phyloP scores from a whole-genome alignment of 2,329 filamentous ascomycete genomes.

The Sarocladium brachiariae region DNA sequence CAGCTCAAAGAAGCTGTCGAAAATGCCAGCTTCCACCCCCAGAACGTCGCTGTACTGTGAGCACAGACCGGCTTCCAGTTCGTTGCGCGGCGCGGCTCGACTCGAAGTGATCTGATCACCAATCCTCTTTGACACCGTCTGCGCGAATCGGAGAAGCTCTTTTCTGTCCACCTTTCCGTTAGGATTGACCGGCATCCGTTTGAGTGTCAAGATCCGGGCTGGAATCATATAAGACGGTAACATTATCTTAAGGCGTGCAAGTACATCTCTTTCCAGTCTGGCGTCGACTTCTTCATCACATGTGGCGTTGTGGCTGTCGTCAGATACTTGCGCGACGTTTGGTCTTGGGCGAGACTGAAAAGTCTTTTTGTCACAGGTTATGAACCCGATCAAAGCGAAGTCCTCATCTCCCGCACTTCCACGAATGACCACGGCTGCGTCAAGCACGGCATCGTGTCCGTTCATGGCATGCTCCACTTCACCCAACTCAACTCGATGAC shows the following conservation, averaged over 20 bases:
- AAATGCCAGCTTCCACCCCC: conserved; percentile 1
- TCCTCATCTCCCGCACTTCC: conserved; percentile 9
- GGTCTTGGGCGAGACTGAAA: no score
- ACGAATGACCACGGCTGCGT: conserved; percentile 15
- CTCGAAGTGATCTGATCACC: neutral
- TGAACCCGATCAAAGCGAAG: conserved; percentile 12
- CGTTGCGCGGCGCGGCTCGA: conserved; percentile 8
- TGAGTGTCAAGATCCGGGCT: conserved; percentile 15
- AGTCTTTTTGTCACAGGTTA: neutral
- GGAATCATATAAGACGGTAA: conserved; percentile 23
- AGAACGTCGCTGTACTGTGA: conserved; percentile 5
- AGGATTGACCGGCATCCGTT: conserved; percentile 19
- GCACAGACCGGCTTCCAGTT: conserved; percentile 7
- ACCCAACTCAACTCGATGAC: conserved; percentile 22
- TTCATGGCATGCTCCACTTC: conserved; percentile 21
- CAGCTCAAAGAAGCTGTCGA: conserved; percentile 13
- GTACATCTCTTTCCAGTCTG: neutral
- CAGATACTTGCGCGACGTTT: no score
- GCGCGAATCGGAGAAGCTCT: conserved; percentile 8
- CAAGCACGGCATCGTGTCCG: conserved; percentile 11
- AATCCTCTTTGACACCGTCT: neutral
- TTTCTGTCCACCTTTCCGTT: conserved; percentile 20
- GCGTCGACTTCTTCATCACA: no score
- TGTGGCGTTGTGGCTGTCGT: no score
- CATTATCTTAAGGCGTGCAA: neutral